These are phyloP conservation scores for Eleusine indica DNA, from an alignment of 176 grass and related monocot species.

Conservation along the genomic window DNA sequence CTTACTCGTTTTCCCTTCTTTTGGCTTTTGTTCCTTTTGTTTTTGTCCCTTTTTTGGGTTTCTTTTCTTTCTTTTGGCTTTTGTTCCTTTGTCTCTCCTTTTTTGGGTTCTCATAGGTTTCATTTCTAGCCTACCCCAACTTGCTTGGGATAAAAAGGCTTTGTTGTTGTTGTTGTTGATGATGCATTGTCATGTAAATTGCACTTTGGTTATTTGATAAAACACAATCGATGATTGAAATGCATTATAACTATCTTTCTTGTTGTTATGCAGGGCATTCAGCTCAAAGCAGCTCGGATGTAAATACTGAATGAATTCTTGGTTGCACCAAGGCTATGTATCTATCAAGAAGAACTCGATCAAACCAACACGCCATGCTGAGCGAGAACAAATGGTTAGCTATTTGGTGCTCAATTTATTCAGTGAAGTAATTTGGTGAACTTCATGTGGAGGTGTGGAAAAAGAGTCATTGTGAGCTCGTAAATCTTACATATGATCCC, in stretches of 20 bases:
- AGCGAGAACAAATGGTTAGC: constrained; percentile 26
- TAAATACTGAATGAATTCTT: constrained; percentile 37
- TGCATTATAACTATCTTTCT: background rate
- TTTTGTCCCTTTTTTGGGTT: too few relatives aligned
- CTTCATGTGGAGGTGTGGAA: constrained; percentile 24
- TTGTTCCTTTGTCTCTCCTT: too few relatives aligned
- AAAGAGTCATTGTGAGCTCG: background rate
- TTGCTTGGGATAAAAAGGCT: too few relatives aligned
- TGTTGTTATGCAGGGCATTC: constrained; percentile 42
- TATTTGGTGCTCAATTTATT: constrained; percentile 23
- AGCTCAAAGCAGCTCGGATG: constrained; percentile 23
- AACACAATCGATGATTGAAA: constrained; percentile 16
- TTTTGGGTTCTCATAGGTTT: too few relatives aligned
- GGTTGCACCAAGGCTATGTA: constrained; percentile 24
- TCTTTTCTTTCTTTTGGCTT: too few relatives aligned
- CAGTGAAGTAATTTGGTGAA: constrained; percentile 2
- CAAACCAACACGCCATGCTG: constrained; percentile 22
- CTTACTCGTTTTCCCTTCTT: too few relatives aligned
- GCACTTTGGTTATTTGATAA: background rate
- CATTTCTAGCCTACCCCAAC: too few relatives aligned
- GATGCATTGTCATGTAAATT: background rate
- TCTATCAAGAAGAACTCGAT: constrained; percentile 17
- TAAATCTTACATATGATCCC: constrained; percentile 9
- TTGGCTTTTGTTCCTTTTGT: too few relatives aligned
- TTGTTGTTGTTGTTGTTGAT: too few relatives aligned